phyloP scores from a whole-genome alignment of 805 yeast species.

The Ogataea pini region DNA sequence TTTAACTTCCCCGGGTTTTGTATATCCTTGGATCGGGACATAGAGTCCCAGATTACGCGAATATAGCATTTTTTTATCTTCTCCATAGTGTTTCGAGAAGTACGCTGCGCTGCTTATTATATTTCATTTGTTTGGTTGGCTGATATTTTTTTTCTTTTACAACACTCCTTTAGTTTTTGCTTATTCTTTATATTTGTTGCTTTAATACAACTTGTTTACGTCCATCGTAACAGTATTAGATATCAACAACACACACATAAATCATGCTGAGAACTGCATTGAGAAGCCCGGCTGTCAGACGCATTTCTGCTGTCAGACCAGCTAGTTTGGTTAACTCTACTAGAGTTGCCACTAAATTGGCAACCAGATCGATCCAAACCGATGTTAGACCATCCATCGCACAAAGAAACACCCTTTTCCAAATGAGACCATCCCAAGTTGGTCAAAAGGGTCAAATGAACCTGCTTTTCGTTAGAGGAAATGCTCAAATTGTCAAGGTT shows the following conservation, averaged over 20 bases:
- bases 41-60: slow-evolving; percentile 1
- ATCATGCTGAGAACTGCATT: slow-evolving; percentile 25
- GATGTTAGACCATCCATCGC: slow-evolving; percentile 20
- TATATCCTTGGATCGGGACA: neutral
- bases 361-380: slow-evolving; percentile 23
- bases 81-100: neutral
- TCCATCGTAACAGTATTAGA: neutral
- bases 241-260: neutral
- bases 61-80: neutral
- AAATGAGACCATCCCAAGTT: slow-evolving; percentile 3
- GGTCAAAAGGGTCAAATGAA: slow-evolving; percentile 4
- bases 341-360: slow-evolving; percentile 1
- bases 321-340: slow-evolving; percentile 8
- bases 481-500: slow-evolving; percentile 66
- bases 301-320: slow-evolving; percentile 15
- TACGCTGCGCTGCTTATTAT: neutral
- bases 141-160: slow-evolving; percentile 1
- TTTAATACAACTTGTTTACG: neutral
- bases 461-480: slow-evolving; percentile 29
- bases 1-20: neutral
- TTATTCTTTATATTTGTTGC: neutral
- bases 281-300: slow-evolving; percentile 17
- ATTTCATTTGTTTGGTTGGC: slow-evolving; percentile 5
- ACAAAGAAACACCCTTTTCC: neutral
- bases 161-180: neutral